Conservation (phyloP, 129 eudicot genomes). For the Smallanthus sonchifolius region DNA sequence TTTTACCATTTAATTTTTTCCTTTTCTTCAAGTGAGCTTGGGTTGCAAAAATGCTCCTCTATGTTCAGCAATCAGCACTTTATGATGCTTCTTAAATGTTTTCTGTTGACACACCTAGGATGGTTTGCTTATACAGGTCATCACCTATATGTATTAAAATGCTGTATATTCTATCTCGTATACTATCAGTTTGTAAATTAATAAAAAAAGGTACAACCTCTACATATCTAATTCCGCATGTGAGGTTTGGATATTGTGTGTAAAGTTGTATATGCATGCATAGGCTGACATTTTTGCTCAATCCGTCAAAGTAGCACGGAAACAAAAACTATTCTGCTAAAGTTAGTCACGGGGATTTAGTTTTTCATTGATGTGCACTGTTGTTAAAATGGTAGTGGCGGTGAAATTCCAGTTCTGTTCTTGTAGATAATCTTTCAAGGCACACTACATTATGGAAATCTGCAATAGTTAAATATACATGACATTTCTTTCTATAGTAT, state of each 20-base stretch:
- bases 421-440: slow-evolving; percentile 18
- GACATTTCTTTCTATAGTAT: not conserved
- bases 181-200: not conserved
- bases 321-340: slow-evolving; percentile 4
- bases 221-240: not conserved
- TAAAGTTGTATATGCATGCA: not conserved
- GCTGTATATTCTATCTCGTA: not conserved
- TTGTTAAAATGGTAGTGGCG: not conserved
- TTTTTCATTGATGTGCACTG: slow-evolving; percentile 6
- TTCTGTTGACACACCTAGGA: not conserved
- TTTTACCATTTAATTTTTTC: not conserved
- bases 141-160: slow-evolving; percentile 1
- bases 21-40: slow-evolving; percentile 5
- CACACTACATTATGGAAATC: slow-evolving; percentile 13
- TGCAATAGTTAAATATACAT: slow-evolving; percentile 4
- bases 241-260: not conserved
- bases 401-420: not conserved
- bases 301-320: not conserved
- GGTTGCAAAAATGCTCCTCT: slow-evolving; percentile 5
- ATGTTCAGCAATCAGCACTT: slow-evolving; percentile 8
- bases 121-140: not conserved
- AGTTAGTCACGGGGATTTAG: not conserved
- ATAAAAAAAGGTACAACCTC: not conserved
- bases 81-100: not conserved
- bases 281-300: not conserved